Percentiles rank a stretch among this genome's conserved stretches.
phyloP scores from a whole-genome alignment of 345 rosid species.

The Combretum micranthum region DNA sequence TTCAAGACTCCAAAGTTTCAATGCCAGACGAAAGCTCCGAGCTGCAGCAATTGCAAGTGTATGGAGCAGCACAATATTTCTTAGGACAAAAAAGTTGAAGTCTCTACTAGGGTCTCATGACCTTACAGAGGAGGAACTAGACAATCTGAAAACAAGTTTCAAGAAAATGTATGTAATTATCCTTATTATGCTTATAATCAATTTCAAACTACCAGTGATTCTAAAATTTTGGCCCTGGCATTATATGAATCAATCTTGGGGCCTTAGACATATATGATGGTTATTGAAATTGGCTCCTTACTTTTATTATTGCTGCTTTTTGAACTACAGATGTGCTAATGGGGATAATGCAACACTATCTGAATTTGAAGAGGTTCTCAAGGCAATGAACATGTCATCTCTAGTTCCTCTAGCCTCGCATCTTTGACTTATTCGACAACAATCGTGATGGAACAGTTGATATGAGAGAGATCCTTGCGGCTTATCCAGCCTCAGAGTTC shows the following conservation, averaged over 20 bases:
- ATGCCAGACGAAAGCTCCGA: conserved; percentile 51
- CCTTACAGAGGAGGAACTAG: conserved; percentile 44
- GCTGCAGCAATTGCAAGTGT: conserved; percentile 63
- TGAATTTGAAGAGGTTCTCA: conserved; percentile 55
- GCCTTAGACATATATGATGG: neutral
- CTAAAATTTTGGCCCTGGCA: too few relatives aligned
- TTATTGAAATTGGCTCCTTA: neutral
- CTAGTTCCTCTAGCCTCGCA: conserved; percentile 51
- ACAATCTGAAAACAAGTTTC: conserved; percentile 39
- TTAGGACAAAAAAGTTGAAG: conserved; percentile 52
- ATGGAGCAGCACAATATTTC: conserved; percentile 44
- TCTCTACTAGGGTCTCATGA: conserved; percentile 47
- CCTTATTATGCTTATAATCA: neutral
- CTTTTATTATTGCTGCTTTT: neutral
- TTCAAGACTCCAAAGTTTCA: conserved; percentile 42
- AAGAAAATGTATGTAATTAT: conserved; percentile 32
- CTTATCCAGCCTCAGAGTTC: conserved; percentile 60
- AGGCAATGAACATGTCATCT: conserved; percentile 59
- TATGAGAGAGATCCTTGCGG: conserved; percentile 67
- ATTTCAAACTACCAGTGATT: too few relatives aligned
- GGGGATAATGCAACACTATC: conserved; percentile 59
- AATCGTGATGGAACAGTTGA: conserved; percentile 61
- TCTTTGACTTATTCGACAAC: conserved; percentile 53
- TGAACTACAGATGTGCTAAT: conserved; percentile 40
- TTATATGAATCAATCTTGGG: too few relatives aligned